phyloP scores from a whole-genome alignment of 495 filamentous ascomycete genomes.

The Daldinia loculata region DNA sequence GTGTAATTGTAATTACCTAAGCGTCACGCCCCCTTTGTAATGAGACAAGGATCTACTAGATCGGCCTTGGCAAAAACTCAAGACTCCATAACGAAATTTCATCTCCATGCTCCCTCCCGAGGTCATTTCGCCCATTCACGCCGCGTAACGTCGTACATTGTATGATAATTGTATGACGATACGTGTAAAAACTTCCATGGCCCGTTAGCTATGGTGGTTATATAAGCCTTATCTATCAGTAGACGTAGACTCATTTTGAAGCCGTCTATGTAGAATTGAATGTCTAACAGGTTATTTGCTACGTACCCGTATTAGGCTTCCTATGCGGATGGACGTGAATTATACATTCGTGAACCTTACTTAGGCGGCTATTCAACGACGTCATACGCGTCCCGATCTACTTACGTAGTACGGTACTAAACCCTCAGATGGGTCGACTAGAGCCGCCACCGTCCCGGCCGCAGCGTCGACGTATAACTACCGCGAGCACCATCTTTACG shows the following conservation, averaged over 20 bases:
- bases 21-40: background rate
- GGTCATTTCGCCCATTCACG: conserved; percentile 2
- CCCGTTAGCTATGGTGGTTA: background rate
- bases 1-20: conserved; percentile 25
- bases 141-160: conserved; percentile 9
- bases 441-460: background rate
- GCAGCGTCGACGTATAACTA: conserved; percentile 19
- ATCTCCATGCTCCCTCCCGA: background rate
- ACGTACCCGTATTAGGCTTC: background rate
- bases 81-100: conserved; percentile 22
- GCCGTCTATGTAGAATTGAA: background rate
- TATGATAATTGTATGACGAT: background rate
- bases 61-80: conserved; percentile 29
- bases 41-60: background rate
- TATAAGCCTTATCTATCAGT: background rate
- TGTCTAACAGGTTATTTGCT: conserved; percentile 2
- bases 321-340: background rate
- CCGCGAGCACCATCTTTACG: conserved; percentile 20
- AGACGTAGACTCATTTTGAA: background rate
- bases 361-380: background rate
- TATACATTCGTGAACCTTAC: background rate
- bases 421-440: conserved; percentile 19
- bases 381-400: conserved; percentile 7
- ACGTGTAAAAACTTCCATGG: background rate
- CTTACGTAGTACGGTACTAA: background rate